A percentile compares a stretch with the other conserved stretches of the same genome.
These are phyloP conservation scores for Fusarium xylarioides DNA, from an alignment of 2,329 filamentous ascomycete species.

Conservation along the genomic window DNA sequence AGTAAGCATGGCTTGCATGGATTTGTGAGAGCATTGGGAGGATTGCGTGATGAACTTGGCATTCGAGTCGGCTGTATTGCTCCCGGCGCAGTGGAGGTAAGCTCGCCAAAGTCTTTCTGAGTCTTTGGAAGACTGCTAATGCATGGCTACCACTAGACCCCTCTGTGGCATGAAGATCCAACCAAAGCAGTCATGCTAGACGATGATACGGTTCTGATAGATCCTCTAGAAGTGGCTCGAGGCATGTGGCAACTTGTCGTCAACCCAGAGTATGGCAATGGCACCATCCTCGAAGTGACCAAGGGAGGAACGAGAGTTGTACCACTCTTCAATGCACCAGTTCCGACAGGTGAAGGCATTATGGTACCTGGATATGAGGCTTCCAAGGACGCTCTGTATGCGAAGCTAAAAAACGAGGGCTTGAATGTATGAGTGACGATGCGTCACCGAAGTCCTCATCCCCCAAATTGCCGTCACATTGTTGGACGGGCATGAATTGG, in stretches of 20 bases:
- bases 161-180: constrained; percentile 47
- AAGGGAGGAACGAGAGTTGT: constrained; percentile 41
- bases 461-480: neutral
- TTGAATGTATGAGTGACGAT: constrained; percentile 34
- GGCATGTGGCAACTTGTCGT: constrained; percentile 45
- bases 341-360: constrained; percentile 35
- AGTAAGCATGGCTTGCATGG: constrained; percentile 51
- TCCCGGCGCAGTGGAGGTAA: constrained; percentile 46
- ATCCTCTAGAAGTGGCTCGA: constrained; percentile 45
- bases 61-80: constrained; percentile 42
- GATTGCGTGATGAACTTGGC: constrained; percentile 43
- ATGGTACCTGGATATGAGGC: constrained; percentile 38
- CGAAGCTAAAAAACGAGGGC: constrained; percentile 34
- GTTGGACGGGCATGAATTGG: neutral
- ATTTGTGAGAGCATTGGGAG: constrained; percentile 47
- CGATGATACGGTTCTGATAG: constrained; percentile 41
- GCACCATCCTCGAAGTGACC: constrained; percentile 47
- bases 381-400: constrained; percentile 36
- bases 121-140: neutral
- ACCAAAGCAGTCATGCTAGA: constrained; percentile 43
- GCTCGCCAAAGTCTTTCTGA: neutral
- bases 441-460: neutral
- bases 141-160: constrained; percentile 37
- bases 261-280: constrained; percentile 41
- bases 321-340: constrained; percentile 41